Conservation (phyloP, 2,329 filamentous ascomycete genomes). For the Fusarium metavorans region DNA sequence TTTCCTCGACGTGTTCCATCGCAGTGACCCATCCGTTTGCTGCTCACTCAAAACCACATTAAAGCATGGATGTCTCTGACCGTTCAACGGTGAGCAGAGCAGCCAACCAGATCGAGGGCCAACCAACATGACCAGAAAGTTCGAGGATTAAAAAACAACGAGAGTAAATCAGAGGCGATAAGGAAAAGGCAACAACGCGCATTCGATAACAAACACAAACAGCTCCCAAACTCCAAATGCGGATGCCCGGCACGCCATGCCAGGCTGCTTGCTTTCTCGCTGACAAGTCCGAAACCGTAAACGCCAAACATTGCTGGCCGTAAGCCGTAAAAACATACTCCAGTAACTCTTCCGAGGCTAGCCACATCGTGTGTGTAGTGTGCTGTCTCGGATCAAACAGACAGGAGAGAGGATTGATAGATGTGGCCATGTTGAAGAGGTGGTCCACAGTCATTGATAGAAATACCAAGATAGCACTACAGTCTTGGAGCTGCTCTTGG, state of each 20-base stretch:
- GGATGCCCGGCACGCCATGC: conserved; percentile 38
- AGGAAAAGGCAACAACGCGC: conserved; percentile 9
- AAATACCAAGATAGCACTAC: conserved; percentile 30
- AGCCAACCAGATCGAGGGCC: conserved; percentile 19
- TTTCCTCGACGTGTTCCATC: conserved; percentile 15
- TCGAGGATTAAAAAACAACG: conserved; percentile 37
- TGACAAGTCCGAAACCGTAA: conserved; percentile 37
- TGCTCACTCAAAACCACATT: conserved; percentile 26
- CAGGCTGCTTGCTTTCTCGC: conserved; percentile 36
- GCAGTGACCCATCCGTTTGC: conserved; percentile 14
- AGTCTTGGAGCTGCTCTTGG: conserved; percentile 23
- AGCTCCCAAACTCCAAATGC: conserved; percentile 40
- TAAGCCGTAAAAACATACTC: conserved; percentile 34
- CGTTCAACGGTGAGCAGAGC: conserved; percentile 43
- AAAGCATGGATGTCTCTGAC: conserved; percentile 30
- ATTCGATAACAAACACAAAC: conserved; percentile 18
- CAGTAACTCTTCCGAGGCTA: conserved; percentile 15
- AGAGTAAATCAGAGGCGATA: conserved; percentile 25
- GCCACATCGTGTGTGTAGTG: conserved; percentile 16
- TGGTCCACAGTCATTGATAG: conserved; percentile 9
- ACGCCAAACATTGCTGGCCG: conserved; percentile 39
- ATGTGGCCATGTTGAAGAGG: conserved; percentile 10
- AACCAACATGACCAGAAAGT: conserved; percentile 28
- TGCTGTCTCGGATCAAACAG: conserved; percentile 39
- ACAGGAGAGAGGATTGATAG: conserved; percentile 23